Evolutionary conservation across 108 stramenopile species (phyloP), one percentile per base, ranked within the genome.

Genomic region (Stephanodiscus triporus): DNA sequence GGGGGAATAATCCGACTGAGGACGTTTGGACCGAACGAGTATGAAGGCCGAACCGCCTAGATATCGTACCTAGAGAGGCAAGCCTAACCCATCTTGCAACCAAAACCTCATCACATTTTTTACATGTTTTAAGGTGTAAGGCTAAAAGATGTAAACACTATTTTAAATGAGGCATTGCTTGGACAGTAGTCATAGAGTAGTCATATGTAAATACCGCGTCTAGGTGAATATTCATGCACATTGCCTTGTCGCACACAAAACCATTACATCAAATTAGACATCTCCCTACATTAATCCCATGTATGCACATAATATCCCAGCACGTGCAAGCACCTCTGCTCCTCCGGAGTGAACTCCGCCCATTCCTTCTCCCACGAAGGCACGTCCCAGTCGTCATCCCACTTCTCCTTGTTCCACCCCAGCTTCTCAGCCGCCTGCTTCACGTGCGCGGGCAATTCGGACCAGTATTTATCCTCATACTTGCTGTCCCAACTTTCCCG

Each of bases 401-500:
- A 89, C 60, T 53, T 83, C 22, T 70, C 51, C 49, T 80, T 38
- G 32, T 81, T 80, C 68, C 82, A 86, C 29, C 88, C 88, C 36
- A 82, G 51, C 40, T 37, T 66, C n/a, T 61, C 61, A 7, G 84
- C 84, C 8, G 88, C 88, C 43, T 80, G 66, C 59, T 85, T 45
- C 19, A 71, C 79, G 17, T 63, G n/a, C 8, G 63, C 56, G 9
- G 88, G 86, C 50, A 89, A 62, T 59, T 87, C 84, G 29, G 53
- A 55, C 85, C 85, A 89, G 2, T 61, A 55, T 0, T 34, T 66
- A 26, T 81, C 50, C 36, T 89, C 82, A 36, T 86, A 89, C 45
- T 84, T 48, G 63, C 72, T 48, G 36, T 89, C 86, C 88, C 88
- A 89, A 11, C 80, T 70, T 9, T 64, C 76, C 37, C 78, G 48